Percentiles rank a stretch among this genome's conserved stretches.
phyloP scores from a whole-genome alignment of 2,329 filamentous ascomycete genomes.

The Penicillium palitans region DNA sequence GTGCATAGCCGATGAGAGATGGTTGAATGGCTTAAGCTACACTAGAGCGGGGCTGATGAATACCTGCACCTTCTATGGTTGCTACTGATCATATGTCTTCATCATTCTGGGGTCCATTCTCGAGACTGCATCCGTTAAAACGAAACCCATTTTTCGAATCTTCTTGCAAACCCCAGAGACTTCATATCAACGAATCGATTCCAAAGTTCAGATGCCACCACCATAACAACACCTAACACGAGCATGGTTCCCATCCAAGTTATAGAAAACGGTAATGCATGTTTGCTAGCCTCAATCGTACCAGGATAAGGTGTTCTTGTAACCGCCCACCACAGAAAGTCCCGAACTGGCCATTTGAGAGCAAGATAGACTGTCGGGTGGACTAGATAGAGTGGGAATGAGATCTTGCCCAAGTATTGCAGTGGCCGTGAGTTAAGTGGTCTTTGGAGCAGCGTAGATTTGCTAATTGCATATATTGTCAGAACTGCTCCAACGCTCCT shows the following conservation, averaged over 20 bases:
- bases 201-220: neutral
- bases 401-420: constrained; percentile 5
- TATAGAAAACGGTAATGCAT: neutral
- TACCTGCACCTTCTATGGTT: neutral
- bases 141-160: neutral
- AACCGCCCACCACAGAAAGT: neutral
- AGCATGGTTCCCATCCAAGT: neutral
- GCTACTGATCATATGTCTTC: neutral
- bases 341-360: constrained; percentile 1
- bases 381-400: constrained; percentile 4
- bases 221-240: neutral
- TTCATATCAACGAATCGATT: neutral
- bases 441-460: neutral
- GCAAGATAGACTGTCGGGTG: constrained; percentile 1
- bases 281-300: neutral
- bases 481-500: neutral
- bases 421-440: constrained; percentile 2
- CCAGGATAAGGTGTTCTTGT: neutral
- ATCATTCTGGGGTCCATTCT: too few species aligned
- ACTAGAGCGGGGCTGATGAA: too few species aligned
- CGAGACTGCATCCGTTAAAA: neutral
- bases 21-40: neutral
- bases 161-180: neutral
- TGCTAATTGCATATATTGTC: constrained; percentile 3
- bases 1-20: neutral